Conservation (phyloP, 2,329 filamentous ascomycete species). For the Cyphellophora attinorum region DNA sequence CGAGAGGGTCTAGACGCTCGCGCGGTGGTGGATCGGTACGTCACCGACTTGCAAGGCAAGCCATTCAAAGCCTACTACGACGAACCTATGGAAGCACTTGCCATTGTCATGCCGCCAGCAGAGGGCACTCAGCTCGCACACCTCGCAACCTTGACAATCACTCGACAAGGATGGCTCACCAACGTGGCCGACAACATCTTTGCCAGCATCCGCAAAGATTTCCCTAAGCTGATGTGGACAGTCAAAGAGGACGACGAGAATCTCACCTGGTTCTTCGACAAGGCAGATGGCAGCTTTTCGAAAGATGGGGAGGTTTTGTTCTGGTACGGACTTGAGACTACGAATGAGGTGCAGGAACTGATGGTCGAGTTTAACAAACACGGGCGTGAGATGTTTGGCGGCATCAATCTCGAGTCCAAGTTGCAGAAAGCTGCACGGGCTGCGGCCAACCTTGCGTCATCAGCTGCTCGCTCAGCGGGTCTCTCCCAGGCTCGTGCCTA, state of each 20-base stretch:
- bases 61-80: slow-evolving; percentile 92
- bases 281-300: slow-evolving; percentile 84
- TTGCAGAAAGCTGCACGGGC: slow-evolving; percentile 68
- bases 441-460: slow-evolving; percentile 46
- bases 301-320: slow-evolving; percentile 84
- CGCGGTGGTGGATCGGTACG: slow-evolving; percentile 76
- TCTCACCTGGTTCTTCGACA: slow-evolving; percentile 95
- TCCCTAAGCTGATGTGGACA: slow-evolving; percentile 88
- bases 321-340: slow-evolving; percentile 83
- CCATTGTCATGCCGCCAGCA: slow-evolving; percentile 67
- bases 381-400: slow-evolving; percentile 77
- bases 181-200: slow-evolving; percentile 96
- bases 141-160: slow-evolving; percentile 83
- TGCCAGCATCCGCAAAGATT: slow-evolving; percentile 84
- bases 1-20: slow-evolving; percentile 71
- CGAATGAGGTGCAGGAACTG: slow-evolving; percentile 70
- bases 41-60: slow-evolving; percentile 65
- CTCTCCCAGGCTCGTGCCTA: slow-evolving; percentile 52
- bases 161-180: slow-evolving; percentile 86
- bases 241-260: slow-evolving; percentile 95
- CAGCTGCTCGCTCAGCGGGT: slow-evolving; percentile 36
- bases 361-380: slow-evolving; percentile 78
- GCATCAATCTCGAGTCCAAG: slow-evolving; percentile 79
- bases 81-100: slow-evolving; percentile 84
- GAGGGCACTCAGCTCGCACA: slow-evolving; percentile 62